Base-by-base conservation (phyloP, 306 rosid species). In the Cicer judaicum region DNA sequence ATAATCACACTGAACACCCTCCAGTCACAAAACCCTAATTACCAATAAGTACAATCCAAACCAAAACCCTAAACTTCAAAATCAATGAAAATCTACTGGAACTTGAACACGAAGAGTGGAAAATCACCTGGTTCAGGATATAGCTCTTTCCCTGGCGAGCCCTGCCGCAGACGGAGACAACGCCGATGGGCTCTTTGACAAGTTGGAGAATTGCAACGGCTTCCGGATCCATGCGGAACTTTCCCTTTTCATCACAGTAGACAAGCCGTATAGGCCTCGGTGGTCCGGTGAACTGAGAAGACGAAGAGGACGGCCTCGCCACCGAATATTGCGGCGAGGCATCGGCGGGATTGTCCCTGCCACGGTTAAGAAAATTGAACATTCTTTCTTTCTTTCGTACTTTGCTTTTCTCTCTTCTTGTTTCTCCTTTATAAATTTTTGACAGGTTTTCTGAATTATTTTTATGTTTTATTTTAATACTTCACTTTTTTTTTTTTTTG, bases 61-160 rank as follows among this genome's bases (percentile, higher is more conserved):
- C 36, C 88, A 53, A 46, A 75, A 70, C 61, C 88, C 88, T 81
- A 84, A 69, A 42, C 10, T 29, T 16, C n/a, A 70, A 43, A 38
- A 65, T 29, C 14, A 1, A 56, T 0, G 5, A 40, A 64, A 11
- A 6, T 8, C 49, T 10, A 55, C 18, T 7, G 5, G 0, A 34
- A 44, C 38, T 6, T 8, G n/a, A 34, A 49, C 15, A 48, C 3
- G 5, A 39, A 10, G 48, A 15, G 5, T 13, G 46, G 38, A 55
- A 34, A 75, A 55, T 57, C 19, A 91, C 98, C 97, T 90, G 98
- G 57, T 94, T 94, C 9, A 94, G 75, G 34, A 94, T 90, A 65
- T 77, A 94, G 75, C 97, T 94, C 85, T 94, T 94, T 43, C 98
- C 98, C 81, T 91, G 96, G 57, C 98, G 97, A 77, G 97, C 97